Evolutionary conservation across 192 early-diverging fungal genomes (phyloP).

Genomic region (Geranomyces variabilis): DNA sequence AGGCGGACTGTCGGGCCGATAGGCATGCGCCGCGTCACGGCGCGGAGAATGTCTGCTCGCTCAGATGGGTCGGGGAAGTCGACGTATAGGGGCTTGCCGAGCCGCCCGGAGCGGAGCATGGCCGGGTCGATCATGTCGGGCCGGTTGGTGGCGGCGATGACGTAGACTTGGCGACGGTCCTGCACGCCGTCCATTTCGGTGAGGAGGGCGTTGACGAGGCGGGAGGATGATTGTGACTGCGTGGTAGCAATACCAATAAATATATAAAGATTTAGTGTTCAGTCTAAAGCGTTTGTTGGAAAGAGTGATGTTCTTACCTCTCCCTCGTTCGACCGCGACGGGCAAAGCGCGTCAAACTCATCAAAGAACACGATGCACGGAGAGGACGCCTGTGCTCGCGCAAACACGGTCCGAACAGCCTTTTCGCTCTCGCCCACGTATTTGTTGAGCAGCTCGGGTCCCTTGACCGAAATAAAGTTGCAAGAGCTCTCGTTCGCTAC

Average conservation of each 20-base stretch:
- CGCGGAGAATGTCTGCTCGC: slow-evolving; percentile 82
- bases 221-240: slow-evolving; percentile 84
- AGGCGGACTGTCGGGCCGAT: slow-evolving; percentile 62
- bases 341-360: slow-evolving; percentile 93
- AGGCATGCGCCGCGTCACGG: slow-evolving; percentile 79
- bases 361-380: slow-evolving; percentile 99
- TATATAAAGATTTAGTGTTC: no score
- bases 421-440: slow-evolving; percentile 99
- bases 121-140: slow-evolving; percentile 98
- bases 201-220: slow-evolving; percentile 95
- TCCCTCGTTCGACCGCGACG: slow-evolving; percentile 81
- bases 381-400: slow-evolving; percentile 85
- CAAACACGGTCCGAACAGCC: slow-evolving; percentile 93
- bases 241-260: no score
- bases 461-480: slow-evolving; percentile 98
- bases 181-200: slow-evolving; percentile 97
- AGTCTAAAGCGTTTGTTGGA: no score
- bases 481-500: slow-evolving; percentile 97
- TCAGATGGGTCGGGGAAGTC: slow-evolving; percentile 83
- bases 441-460: slow-evolving; percentile 97
- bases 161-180: slow-evolving; percentile 84
- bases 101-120: slow-evolving; percentile 94
- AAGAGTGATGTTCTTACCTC: slow-evolving; percentile 60
- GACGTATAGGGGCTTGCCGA: slow-evolving; percentile 98
- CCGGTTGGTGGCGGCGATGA: slow-evolving; percentile 97